Evolutionary conservation across 176 grass and related monocot genomes (phyloP), one percentile per base, ranked within the genome.

Genomic region (Carex scoparia): DNA sequence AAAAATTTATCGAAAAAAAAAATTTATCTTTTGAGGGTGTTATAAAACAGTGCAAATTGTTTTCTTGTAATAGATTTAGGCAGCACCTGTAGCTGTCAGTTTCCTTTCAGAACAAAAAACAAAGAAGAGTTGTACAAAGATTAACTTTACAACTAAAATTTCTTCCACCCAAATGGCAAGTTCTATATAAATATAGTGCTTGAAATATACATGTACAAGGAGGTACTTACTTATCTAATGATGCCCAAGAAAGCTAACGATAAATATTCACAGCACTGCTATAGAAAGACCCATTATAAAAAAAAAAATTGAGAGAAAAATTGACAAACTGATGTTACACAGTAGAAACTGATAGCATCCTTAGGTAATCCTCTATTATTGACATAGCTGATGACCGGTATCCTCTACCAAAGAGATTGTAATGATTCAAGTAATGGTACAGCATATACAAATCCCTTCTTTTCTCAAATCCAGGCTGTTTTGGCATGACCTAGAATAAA

Each of bases 351-450:
- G 84, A 73, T 40, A 91, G 69, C 89, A 88, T 85, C 79, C 70
- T 79, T n/a, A 88, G 19, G 82, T 91, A 88, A 81, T 86, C 82
- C 8, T 91, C 86, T 23, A 91, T 88, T 81, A 91, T 91, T 5
- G 83, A 91, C 84, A 86, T 69, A 33, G 86, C 86, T 32, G 86
- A 84, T 3, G 89, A 91, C 7, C 86, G 66, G 44, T 91, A 91
- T 33, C 86, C 83, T 27, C 84, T 84, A 63, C 89, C 89, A 75
- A 90, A 90, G 31, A 90, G 81, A 67, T 90, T 90, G 58, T 90
- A 90, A 69, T 90, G 89, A 84, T 87, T 90, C 81, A 90, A 59
- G 75, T 90, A 91, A 79, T 91, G 89, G 18, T 91, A 88, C 15
- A 91, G 68, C 89, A 85, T 81, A 61, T 91, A 91, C 5, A 91